Conservation (phyloP, 148 eudicot genomes). For the Chenopodium formosanum region DNA sequence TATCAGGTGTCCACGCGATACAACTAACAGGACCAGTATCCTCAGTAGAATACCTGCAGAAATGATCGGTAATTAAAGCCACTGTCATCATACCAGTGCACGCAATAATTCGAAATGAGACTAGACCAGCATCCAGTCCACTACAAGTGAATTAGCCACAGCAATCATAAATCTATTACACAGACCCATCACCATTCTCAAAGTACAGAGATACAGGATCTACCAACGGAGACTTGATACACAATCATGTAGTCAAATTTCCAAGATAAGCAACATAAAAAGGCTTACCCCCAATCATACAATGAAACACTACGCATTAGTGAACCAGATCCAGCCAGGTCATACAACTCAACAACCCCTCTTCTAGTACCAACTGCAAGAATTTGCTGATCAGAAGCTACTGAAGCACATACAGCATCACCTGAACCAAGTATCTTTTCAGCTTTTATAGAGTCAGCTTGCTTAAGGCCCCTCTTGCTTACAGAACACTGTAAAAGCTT, state of each 20-base stretch:
- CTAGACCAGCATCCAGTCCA: conserved; percentile 7
- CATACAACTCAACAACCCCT: conserved; percentile 80
- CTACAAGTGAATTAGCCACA: background rate
- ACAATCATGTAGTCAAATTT: background rate
- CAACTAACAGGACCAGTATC: conserved; percentile 94
- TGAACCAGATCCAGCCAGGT: conserved; percentile 66
- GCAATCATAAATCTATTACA: background rate
- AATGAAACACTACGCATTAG: conserved; percentile 74
- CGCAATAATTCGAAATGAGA: background rate
- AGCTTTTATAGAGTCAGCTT: conserved; percentile 62
- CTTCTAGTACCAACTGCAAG: conserved; percentile 92
- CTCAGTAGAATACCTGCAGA: conserved; percentile 71
- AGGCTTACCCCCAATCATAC: conserved; percentile 82
- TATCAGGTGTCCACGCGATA: conserved; percentile 97
- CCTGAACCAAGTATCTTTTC: conserved; percentile 67
- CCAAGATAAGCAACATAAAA: conserved; percentile 6
- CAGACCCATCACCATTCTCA: conserved; percentile 8
- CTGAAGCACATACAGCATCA: conserved; percentile 80
- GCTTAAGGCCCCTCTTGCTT: conserved; percentile 83
- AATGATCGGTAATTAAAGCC: conserved; percentile 19
- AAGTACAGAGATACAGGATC: background rate
- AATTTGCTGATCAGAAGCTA: conserved; percentile 77
- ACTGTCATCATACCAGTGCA: conserved; percentile 3
- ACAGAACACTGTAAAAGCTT: conserved; percentile 70
- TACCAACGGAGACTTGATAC: background rate